Conservation (phyloP, 345 rosid species). For the Populus nigra region DNA sequence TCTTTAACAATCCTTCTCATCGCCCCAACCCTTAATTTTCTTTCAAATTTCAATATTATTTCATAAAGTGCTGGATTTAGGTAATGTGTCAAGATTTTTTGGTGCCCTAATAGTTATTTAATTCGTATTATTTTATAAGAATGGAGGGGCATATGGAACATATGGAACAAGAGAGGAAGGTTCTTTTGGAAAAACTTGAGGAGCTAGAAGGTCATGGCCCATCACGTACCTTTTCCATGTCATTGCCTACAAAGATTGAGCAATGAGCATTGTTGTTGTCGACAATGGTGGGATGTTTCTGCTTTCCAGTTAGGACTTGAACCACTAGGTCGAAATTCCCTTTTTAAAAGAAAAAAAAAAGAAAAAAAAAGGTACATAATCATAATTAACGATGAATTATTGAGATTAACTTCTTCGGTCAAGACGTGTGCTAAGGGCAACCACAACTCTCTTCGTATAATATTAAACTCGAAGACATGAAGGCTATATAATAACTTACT, state of each 20-base stretch:
- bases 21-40: not conserved
- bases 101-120: not conserved
- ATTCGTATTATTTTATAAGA: no score
- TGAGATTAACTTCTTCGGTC: not conserved
- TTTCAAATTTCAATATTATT: not conserved
- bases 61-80: not conserved
- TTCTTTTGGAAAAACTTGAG: not conserved
- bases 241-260: not conserved
- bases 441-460: not conserved
- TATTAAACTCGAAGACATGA: not conserved
- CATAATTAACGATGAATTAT: not conserved
- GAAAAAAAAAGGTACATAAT: no score
- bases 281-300: not conserved
- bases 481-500: not conserved
- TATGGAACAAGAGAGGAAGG: not conserved
- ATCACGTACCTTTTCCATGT: not conserved
- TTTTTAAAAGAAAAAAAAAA: no score
- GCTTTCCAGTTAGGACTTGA: no score
- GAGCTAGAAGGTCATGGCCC: not conserved
- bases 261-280: not conserved
- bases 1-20: not conserved
- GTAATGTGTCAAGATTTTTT: not conserved
- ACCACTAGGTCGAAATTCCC: no score
- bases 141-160: no score
- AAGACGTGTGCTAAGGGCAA: not conserved